A percentile compares a stretch with the other conserved stretches of the same genome.
phyloP scores from a whole-genome alignment of 495 filamentous ascomycete species.

The Neurospora sp. region DNA sequence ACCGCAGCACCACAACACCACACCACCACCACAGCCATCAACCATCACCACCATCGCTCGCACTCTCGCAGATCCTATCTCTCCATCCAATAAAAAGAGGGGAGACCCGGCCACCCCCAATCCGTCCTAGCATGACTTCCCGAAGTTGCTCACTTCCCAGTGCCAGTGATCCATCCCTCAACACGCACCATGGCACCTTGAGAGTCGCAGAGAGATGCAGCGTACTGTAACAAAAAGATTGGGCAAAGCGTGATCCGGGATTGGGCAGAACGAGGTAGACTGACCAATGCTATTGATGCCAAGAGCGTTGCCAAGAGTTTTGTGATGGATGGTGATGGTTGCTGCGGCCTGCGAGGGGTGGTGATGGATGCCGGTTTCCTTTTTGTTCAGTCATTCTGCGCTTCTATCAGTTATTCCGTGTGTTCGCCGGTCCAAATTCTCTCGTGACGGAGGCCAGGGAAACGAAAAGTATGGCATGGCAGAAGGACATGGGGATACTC shows the following conservation, averaged over 20 bases:
- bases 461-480: not conserved
- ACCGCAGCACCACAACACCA: not conserved
- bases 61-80: not conserved
- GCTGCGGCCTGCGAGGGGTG: not conserved
- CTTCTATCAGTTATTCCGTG: not conserved
- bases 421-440: not conserved
- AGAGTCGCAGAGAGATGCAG: not conserved
- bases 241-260: not conserved
- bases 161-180: no score
- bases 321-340: not conserved
- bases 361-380: not conserved
- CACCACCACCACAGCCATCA: not conserved
- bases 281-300: not conserved
- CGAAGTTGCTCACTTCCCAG: not conserved
- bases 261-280: not conserved
- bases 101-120: not conserved
- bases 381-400: not conserved
- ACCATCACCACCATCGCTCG: not conserved
- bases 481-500: not conserved
- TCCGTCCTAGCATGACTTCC: not conserved
- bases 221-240: not conserved
- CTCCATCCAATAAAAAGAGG: not conserved
- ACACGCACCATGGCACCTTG: no score
- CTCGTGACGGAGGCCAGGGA: not conserved
- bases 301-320: not conserved